phyloP scores from a whole-genome alignment of 73 alveolate genomes.

The Paramecium sonneborni region DNA sequence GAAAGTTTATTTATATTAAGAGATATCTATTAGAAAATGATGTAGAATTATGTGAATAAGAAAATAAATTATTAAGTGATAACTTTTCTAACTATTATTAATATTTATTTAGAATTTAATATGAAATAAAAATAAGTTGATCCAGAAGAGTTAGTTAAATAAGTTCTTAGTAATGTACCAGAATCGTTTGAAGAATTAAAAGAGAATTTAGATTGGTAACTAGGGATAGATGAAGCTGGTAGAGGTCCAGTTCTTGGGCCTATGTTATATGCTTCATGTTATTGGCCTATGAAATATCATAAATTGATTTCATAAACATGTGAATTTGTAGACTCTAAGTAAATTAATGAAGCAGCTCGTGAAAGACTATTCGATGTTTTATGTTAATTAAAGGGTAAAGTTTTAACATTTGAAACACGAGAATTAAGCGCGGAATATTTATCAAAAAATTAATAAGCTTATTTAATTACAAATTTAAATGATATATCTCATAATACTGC shows the following conservation, averaged over 20 bases:
- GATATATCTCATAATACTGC: constrained; percentile 93
- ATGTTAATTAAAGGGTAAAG: constrained; percentile 59
- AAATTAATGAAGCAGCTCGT: constrained; percentile 81
- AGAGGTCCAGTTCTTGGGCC: constrained; percentile 99
- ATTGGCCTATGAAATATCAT: constrained; percentile 77
- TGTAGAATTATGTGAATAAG: too few relatives aligned
- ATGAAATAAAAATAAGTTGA: neutral
- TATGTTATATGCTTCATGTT: constrained; percentile 94
- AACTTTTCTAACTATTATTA: neutral
- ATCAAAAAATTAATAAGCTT: constrained; percentile 79
- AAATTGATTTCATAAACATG: constrained; percentile 62
- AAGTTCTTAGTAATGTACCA: neutral
- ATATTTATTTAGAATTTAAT: neutral
- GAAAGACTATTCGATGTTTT: constrained; percentile 80
- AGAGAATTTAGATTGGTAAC: constrained; percentile 49
- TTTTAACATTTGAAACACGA: constrained; percentile 72
- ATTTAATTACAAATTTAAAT: constrained; percentile 81
- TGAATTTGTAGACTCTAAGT: constrained; percentile 86
- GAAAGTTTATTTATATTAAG: too few relatives aligned
- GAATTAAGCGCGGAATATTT: constrained; percentile 76
- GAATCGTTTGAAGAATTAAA: neutral
- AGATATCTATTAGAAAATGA: too few relatives aligned
- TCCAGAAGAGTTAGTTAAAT: neutral
- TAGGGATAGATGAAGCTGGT: constrained; percentile 99
- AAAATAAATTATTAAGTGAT: neutral